Evolutionary conservation across 2,329 filamentous ascomycete species (phyloP).

Genomic region (Cercospora berteroae): DNA sequence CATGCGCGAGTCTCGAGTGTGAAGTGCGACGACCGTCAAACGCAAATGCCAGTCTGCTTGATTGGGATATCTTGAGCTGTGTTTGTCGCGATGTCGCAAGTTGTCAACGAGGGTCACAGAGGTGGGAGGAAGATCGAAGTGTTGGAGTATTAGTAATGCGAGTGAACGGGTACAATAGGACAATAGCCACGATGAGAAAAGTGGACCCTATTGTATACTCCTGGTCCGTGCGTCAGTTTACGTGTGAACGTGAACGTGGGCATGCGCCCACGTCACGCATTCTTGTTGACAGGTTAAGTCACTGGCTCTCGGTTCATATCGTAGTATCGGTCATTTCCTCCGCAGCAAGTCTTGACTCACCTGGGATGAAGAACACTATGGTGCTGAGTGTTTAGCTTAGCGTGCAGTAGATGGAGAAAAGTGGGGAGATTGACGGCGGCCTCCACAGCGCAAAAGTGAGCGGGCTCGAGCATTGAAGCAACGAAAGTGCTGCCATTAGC

Average conservation of each 20-base stretch:
- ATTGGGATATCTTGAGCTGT: neutral
- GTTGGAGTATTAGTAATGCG: neutral
- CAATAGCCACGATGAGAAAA: neutral
- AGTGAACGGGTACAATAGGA: neutral
- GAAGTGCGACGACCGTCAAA: neutral
- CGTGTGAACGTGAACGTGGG: neutral
- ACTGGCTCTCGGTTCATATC: neutral
- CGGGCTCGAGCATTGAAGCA: neutral
- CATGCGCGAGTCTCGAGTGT: neutral
- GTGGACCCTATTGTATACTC: neutral
- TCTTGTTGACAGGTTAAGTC: no score
- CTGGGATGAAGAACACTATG: neutral
- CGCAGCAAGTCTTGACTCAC: no score
- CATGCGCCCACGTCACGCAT: no score
- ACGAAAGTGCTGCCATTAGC: neutral
- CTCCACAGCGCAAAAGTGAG: neutral
- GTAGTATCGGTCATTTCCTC: neutral
- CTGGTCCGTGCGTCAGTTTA: neutral
- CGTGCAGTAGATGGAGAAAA: neutral
- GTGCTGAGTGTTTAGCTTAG: neutral
- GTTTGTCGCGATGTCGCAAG: neutral
- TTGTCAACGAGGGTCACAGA: neutral
- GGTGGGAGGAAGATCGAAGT: neutral
- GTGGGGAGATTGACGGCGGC: neutral
- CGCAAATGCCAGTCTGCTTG: neutral